Conservation (phyloP, 2,329 filamentous ascomycete species). For the Acarospora socialis region DNA sequence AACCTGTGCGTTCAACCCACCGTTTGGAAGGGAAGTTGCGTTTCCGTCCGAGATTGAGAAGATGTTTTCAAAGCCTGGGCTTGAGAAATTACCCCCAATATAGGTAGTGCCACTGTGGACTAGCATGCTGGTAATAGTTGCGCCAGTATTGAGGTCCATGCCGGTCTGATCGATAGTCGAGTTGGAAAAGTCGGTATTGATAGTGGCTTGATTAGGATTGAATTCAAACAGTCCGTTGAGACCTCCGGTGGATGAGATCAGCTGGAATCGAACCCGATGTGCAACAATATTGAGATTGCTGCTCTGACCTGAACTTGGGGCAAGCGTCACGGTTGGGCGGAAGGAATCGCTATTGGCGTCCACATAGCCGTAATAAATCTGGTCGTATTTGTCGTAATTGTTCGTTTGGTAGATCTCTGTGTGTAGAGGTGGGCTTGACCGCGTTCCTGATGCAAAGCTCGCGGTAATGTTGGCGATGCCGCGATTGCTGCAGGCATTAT, state of each 20-base stretch:
- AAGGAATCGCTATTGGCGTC: slow-evolving; percentile 61
- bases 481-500: slow-evolving; percentile 59
- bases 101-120: slow-evolving; percentile 52
- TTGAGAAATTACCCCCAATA: slow-evolving; percentile 73
- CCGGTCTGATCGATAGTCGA: slow-evolving; percentile 69
- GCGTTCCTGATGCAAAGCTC: slow-evolving; percentile 41
- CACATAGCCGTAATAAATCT: slow-evolving; percentile 73
- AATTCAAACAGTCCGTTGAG: slow-evolving; percentile 88
- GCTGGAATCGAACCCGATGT: slow-evolving; percentile 65
- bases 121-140: slow-evolving; percentile 55
- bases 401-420: slow-evolving; percentile 76
- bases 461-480: slow-evolving; percentile 74
- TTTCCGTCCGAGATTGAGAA: slow-evolving; percentile 55
- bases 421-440: slow-evolving; percentile 36
- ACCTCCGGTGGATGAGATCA: slow-evolving; percentile 50
- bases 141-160: slow-evolving; percentile 49
- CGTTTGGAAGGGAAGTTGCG: slow-evolving; percentile 46
- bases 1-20: slow-evolving; percentile 72
- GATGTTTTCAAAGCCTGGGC: slow-evolving; percentile 55
- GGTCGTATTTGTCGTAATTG: slow-evolving; percentile 91
- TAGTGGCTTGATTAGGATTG: slow-evolving; percentile 47
- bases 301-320: slow-evolving; percentile 50
- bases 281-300: slow-evolving; percentile 68
- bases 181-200: slow-evolving; percentile 50
- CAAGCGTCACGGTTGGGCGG: slow-evolving; percentile 65